Base-by-base conservation (phyloP, 2,329 filamentous ascomycete genomes). In the Xylaria sp. region DNA sequence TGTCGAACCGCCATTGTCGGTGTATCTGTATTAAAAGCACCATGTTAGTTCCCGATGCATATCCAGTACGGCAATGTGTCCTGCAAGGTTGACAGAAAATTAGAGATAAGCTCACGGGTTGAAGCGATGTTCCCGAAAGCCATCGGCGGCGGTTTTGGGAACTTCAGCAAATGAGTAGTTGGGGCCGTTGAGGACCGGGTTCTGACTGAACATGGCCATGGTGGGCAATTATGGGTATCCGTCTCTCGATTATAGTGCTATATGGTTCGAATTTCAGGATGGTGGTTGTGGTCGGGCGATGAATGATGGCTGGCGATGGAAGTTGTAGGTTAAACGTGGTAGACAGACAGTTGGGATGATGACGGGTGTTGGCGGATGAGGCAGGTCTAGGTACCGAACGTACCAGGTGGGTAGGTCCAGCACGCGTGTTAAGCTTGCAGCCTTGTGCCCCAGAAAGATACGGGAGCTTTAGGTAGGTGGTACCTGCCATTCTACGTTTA, bases 1-100 rank as follows among this genome's bases (percentile, higher is more conserved):
- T 57, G 94, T 97, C 62, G 92, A 96, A 68, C 94, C 94, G 69
- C 94, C 94, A 75, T 99, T 99, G 80, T 99, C 93, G 67, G 94
- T 95, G 78, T 99, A 99, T 69, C 90, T 94, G 68, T 65, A 30
- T 54, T 55, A 30, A 2, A 39, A 55, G 44, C 54, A 52, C 11
- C 49, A 39, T 30, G 52, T 64, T 13, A 63, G 58, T 54, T 54
- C 42, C 52, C 11, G 37, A 13, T 44, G 16, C 16, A n/a, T 7
- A 3, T 57, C 16, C 19, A 48, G 5, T 16, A 18, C 3, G n/a
- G 6, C 2, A 5, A 54, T 18, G 18, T 44, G 30, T 42, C 3
- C 23, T 8, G n/a, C 18, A 8, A 57, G 16, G 18, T 30, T 30
- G 5, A 42, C 47, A 30, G 37, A 8, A n/a, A 19, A 52, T 35